phyloP scores from a whole-genome alignment of 1,284 basidiomycete genomes.

The Stereum hirsutum region DNA sequence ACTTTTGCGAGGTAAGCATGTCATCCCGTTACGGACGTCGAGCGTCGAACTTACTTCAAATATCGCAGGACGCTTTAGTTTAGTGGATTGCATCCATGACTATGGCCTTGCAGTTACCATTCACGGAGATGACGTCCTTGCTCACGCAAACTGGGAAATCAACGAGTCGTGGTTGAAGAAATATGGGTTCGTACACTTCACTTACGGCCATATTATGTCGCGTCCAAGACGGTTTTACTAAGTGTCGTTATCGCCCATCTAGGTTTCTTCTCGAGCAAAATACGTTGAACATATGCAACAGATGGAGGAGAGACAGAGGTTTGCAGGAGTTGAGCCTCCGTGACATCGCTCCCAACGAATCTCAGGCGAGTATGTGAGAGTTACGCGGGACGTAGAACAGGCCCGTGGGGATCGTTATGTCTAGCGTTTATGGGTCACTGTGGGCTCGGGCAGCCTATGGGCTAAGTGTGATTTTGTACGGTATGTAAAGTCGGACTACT shows the following conservation, averaged over 20 bases:
- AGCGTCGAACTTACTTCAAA: constrained; percentile 2
- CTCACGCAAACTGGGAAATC: constrained; percentile 85
- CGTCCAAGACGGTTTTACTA: too few relatives aligned
- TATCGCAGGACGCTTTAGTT: constrained; percentile 57
- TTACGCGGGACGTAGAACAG: too few relatives aligned
- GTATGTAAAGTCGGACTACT: too few relatives aligned
- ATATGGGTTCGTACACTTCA: constrained; percentile 51
- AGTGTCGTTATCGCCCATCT: constrained; percentile 3
- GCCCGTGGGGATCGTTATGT: too few relatives aligned
- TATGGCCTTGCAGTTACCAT: constrained; percentile 59
- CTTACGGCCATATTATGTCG: too few relatives aligned
- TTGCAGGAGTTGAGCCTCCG: constrained; percentile 50
- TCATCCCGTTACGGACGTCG: not conserved
- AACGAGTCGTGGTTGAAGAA: constrained; percentile 73
- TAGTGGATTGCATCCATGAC: constrained; percentile 69
- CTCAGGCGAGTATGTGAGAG: constrained; percentile 12
- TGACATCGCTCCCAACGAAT: constrained; percentile 41
- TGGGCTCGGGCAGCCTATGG: too few relatives aligned
- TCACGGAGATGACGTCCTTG: constrained; percentile 84
- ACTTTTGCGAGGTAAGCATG: constrained; percentile 59
- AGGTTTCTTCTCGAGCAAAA: constrained; percentile 66
- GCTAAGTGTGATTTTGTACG: too few relatives aligned
- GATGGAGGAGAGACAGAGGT: constrained; percentile 70
- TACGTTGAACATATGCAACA: constrained; percentile 57
- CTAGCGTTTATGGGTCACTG: too few relatives aligned